These are phyloP conservation scores for Fusarium coffeatum DNA, from an alignment of 2,329 filamentous ascomycete species.

Conservation along the genomic window DNA sequence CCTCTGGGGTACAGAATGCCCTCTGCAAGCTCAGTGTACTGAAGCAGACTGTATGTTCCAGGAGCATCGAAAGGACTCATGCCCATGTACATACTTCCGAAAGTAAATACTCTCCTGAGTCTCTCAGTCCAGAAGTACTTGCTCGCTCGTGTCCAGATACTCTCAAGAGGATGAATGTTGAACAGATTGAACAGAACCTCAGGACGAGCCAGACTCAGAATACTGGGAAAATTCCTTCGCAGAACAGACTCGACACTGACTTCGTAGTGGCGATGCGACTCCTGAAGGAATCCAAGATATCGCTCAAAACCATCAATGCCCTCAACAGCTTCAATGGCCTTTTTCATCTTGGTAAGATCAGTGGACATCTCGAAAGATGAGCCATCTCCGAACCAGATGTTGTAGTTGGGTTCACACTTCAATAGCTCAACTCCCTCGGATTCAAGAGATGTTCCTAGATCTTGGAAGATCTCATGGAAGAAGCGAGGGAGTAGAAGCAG, in stretches of 20 bases:
- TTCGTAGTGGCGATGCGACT: slow-evolving; percentile 78
- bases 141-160: slow-evolving; percentile 72
- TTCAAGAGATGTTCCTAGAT: slow-evolving; percentile 74
- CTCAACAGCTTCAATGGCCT: slow-evolving; percentile 77
- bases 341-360: slow-evolving; percentile 77
- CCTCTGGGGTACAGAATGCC: slow-evolving; percentile 81
- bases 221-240: slow-evolving; percentile 72
- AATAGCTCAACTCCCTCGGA: slow-evolving; percentile 74
- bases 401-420: slow-evolving; percentile 82
- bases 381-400: slow-evolving; percentile 77
- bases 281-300: slow-evolving; percentile 74
- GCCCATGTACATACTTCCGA: slow-evolving; percentile 86
- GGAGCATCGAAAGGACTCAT: slow-evolving; percentile 83
- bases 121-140: slow-evolving; percentile 78
- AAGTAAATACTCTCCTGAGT: slow-evolving; percentile 77
- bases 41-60: slow-evolving; percentile 77
- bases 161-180: slow-evolving; percentile 75
- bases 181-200: slow-evolving; percentile 69
- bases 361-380: slow-evolving; percentile 72
- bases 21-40: slow-evolving; percentile 79
- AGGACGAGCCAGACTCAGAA: slow-evolving; percentile 67
- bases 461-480: slow-evolving; percentile 75
- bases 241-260: slow-evolving; percentile 74
- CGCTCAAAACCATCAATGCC: slow-evolving; percentile 76
- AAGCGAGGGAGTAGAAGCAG: slow-evolving; percentile 77